phyloP scores from a whole-genome alignment of 345 rosid species.

The Bruguiera sexangula region DNA sequence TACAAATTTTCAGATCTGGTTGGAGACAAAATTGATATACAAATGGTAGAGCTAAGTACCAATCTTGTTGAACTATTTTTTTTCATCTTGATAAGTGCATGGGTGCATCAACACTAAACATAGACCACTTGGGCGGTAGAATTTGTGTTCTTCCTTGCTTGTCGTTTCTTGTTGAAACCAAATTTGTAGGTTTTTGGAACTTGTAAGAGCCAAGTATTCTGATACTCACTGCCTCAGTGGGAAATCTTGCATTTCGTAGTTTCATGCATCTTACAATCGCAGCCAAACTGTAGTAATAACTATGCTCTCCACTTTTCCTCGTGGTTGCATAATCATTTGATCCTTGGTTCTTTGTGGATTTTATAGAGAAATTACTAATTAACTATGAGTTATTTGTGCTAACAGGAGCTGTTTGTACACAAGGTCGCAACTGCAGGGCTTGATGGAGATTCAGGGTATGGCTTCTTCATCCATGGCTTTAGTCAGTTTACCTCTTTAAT shows the following conservation, averaged over 20 bases:
- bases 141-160: neutral
- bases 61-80: neutral
- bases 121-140: neutral
- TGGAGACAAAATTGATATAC: neutral
- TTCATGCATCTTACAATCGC: too few relatives aligned
- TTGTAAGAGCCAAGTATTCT: too few relatives aligned
- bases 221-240: too few relatives aligned
- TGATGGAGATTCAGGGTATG: conserved; percentile 55
- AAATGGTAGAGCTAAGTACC: neutral
- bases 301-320: too few relatives aligned
- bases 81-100: neutral
- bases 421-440: conserved; percentile 41
- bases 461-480: conserved; percentile 9
- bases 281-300: too few relatives aligned
- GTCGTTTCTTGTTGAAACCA: neutral
- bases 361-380: neutral
- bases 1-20: neutral
- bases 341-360: too few relatives aligned
- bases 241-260: too few relatives aligned
- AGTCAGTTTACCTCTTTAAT: neutral
- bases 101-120: neutral
- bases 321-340: too few relatives aligned
- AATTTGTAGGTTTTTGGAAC: too few relatives aligned
- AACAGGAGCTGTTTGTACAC: conserved; percentile 70
- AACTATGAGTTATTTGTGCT: neutral